phyloP scores from a whole-genome alignment of 441 rosid genomes.

The Metrosideros polymorpha region DNA sequence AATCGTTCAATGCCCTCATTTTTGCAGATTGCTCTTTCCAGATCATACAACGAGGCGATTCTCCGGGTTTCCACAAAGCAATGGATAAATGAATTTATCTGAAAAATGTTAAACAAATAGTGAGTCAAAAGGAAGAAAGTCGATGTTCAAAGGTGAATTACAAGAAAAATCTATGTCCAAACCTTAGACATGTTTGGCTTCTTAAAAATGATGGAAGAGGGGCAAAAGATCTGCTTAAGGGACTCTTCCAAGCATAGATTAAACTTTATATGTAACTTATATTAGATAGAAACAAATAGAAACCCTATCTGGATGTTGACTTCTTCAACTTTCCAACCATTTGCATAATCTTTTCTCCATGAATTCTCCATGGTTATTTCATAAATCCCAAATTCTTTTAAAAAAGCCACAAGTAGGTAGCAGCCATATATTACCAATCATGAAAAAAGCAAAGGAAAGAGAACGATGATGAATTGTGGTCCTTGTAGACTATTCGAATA shows the following conservation, averaged over 20 bases:
- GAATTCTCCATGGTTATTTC: background rate
- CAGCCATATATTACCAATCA: background rate
- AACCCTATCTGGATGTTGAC: background rate
- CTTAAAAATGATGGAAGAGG: background rate
- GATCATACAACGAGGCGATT: background rate
- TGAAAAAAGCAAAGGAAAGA: background rate
- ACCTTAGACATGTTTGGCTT: background rate
- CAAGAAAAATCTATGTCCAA: background rate
- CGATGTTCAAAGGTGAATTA: background rate
- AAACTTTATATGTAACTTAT: background rate
- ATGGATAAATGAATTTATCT: constrained; percentile 5
- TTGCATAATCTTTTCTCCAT: background rate
- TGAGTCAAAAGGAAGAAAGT: background rate
- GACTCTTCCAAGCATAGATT: background rate
- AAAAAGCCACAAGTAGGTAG: background rate
- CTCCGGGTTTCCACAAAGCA: background rate
- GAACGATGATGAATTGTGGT: background rate
- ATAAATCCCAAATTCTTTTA: background rate
- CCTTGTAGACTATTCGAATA: background rate
- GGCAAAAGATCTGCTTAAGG: background rate
- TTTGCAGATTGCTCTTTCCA: background rate
- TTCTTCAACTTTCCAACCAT: background rate
- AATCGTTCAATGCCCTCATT: background rate
- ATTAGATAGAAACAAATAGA: background rate
- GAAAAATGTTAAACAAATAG: background rate